phyloP scores from a whole-genome alignment of 768 basidiomycete genomes.

The Psilocybe azurescens region DNA sequence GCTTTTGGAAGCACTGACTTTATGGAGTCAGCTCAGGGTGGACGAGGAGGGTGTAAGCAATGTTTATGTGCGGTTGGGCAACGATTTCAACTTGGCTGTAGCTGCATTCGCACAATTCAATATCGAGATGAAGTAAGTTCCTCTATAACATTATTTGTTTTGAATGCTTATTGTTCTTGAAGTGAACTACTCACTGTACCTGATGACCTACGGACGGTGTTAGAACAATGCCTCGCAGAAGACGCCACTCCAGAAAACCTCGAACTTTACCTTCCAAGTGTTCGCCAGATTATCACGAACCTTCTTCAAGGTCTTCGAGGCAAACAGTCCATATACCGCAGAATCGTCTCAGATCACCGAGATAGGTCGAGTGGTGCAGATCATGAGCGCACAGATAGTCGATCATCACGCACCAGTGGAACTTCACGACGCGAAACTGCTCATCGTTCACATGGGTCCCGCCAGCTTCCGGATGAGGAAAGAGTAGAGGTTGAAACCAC shows the following conservation, averaged over 20 bases:
- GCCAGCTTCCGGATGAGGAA: slow-evolving; percentile 45
- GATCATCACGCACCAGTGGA: slow-evolving; percentile 56
- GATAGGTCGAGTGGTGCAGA: slow-evolving; percentile 51
- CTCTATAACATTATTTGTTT: slow-evolving; percentile 7
- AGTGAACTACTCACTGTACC: slow-evolving; percentile 92
- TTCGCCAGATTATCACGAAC: slow-evolving; percentile 90
- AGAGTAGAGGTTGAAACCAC: slow-evolving; percentile 40
- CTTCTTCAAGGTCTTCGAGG: slow-evolving; percentile 91
- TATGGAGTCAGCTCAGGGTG: slow-evolving; percentile 79
- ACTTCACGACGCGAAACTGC: slow-evolving; percentile 47
- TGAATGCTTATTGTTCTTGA: slow-evolving; percentile 17
- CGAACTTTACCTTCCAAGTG: slow-evolving; percentile 87
- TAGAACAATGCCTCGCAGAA: slow-evolving; percentile 92
- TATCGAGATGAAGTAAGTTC: slow-evolving; percentile 89
- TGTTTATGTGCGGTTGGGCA: slow-evolving; percentile 94
- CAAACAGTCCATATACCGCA: slow-evolving; percentile 90
- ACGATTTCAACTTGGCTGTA: slow-evolving; percentile 95
- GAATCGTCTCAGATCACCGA: slow-evolving; percentile 67
- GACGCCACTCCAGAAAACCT: slow-evolving; percentile 87
- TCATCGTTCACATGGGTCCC: slow-evolving; percentile 56
- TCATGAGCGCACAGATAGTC: slow-evolving; percentile 62
- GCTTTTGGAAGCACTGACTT: slow-evolving; percentile 87
- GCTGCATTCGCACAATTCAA: slow-evolving; percentile 84
- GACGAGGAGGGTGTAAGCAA: slow-evolving; percentile 89
- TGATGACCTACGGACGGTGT: slow-evolving; percentile 83